A percentile compares a stretch with the other conserved stretches of the same genome.
Conservation (phyloP, 352 stramenopile genomes). For the Phytophthora nicotianae region DNA sequence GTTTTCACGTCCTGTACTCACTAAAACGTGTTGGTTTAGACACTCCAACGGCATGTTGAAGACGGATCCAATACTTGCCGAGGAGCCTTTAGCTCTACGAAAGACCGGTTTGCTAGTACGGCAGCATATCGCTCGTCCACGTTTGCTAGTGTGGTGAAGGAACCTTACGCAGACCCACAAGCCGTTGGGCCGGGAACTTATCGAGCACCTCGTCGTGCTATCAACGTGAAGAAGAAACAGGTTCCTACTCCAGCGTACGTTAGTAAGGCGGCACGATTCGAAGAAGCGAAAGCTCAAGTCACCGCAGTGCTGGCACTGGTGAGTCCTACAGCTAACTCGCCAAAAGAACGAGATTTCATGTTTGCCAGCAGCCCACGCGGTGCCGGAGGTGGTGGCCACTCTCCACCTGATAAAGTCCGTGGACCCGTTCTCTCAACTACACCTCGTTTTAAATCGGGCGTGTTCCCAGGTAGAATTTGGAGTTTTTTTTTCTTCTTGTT, state of each 20-base stretch:
- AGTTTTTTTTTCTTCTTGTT: background rate
- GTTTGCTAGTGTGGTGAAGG: slow-evolving; percentile 75
- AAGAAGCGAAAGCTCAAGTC: slow-evolving; percentile 62
- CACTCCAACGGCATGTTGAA: slow-evolving; percentile 51
- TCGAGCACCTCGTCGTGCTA: slow-evolving; percentile 55
- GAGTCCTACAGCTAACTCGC: slow-evolving; percentile 12
- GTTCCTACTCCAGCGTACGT: slow-evolving; percentile 59
- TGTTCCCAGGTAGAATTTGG: slow-evolving; percentile 54
- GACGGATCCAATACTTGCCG: slow-evolving; percentile 56
- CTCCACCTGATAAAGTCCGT: slow-evolving; percentile 44
- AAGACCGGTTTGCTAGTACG: slow-evolving; percentile 70
- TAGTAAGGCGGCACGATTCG: slow-evolving; percentile 60
- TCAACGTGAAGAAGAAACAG: slow-evolving; percentile 68
- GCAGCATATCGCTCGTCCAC: slow-evolving; percentile 68
- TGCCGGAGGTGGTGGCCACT: slow-evolving; percentile 18
- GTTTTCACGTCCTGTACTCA: background rate
- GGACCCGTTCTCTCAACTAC: slow-evolving; percentile 64
- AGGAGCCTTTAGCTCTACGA: slow-evolving; percentile 63
- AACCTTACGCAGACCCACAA: slow-evolving; percentile 66
- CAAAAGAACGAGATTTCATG: slow-evolving; percentile 16
- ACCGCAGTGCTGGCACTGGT: slow-evolving; percentile 42
- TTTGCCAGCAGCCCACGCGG: slow-evolving; percentile 21
- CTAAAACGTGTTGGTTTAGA: slow-evolving; percentile 26
- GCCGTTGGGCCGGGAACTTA: slow-evolving; percentile 68
- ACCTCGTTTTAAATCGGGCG: slow-evolving; percentile 68